phyloP scores from a whole-genome alignment of 2,329 filamentous ascomycete species.

The Fusarium sarcochroum region DNA sequence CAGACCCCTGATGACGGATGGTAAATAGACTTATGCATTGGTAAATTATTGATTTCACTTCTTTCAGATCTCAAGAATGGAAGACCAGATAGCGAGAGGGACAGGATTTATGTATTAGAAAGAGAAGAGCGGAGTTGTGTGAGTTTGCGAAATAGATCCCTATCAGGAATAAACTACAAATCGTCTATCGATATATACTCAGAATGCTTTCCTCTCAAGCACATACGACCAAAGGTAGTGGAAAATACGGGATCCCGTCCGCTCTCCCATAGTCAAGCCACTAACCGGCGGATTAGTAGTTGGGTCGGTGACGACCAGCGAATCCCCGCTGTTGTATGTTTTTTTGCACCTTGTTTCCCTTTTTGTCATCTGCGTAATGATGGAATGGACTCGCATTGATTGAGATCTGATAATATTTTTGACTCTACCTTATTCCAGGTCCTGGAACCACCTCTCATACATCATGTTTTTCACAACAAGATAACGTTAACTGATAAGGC shows the following conservation, averaged over 20 bases:
- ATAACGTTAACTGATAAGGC: too few species aligned
- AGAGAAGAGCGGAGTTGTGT: too few species aligned
- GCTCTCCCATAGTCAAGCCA: constrained; percentile 12
- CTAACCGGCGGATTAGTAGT: constrained; percentile 14
- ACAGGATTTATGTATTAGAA: neutral
- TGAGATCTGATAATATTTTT: too few species aligned
- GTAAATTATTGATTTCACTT: constrained; percentile 30
- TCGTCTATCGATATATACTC: fast-evolving
- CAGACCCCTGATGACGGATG: constrained; percentile 1
- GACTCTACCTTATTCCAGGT: too few species aligned
- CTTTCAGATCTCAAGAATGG: neutral
- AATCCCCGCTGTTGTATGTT: constrained; percentile 9
- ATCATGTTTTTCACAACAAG: too few species aligned
- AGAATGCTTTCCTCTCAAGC: fast-evolving
- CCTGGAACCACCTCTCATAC: too few species aligned
- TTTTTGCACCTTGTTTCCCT: neutral
- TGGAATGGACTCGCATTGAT: too few species aligned
- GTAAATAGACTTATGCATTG: constrained; percentile 14
- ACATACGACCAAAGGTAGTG: constrained; percentile 12
- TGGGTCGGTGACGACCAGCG: constrained; percentile 8
- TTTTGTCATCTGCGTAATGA: neutral
- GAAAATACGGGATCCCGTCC: constrained; percentile 14
- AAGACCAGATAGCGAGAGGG: neutral
- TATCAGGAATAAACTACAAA: too few species aligned
- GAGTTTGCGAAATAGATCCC: too few species aligned